A percentile compares a stretch with the other conserved stretches of the same genome.
These are phyloP conservation scores for Metschnikowia hibisci DNA, from an alignment of 805 yeast species.

Conservation along the genomic window DNA sequence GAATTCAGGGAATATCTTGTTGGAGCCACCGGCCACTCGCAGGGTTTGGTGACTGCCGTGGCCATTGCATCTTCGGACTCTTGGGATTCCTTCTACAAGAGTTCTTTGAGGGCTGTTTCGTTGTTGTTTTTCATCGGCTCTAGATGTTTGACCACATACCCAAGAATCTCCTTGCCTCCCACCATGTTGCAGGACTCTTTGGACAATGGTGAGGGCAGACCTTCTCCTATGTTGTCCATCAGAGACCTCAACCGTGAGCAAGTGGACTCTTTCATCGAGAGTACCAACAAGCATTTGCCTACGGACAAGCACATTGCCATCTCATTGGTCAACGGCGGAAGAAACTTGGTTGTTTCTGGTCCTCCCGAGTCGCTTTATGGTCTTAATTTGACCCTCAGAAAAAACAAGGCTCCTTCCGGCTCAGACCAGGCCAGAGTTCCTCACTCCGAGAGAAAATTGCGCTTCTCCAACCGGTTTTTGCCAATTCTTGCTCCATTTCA, in stretches of 20 bases:
- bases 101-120: slow-evolving; percentile 75
- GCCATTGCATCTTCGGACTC: slow-evolving; percentile 78
- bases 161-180: slow-evolving; percentile 92
- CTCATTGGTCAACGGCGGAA: slow-evolving; percentile 91
- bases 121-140: slow-evolving; percentile 91
- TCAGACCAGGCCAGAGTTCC: slow-evolving; percentile 95
- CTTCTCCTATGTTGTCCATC: slow-evolving; percentile 95
- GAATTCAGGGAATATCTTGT: slow-evolving; percentile 64
- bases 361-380: slow-evolving; percentile 98
- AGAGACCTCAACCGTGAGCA: slow-evolving; percentile 80
- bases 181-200: slow-evolving; percentile 86
- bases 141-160: slow-evolving; percentile 85
- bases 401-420: slow-evolving; percentile 91
- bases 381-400: slow-evolving; percentile 84
- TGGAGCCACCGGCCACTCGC: slow-evolving; percentile 87
- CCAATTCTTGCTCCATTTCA: slow-evolving; percentile 98
- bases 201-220: slow-evolving; percentile 92
- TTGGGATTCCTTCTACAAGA: slow-evolving; percentile 77
- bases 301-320: slow-evolving; percentile 84
- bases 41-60: slow-evolving; percentile 88
- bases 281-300: slow-evolving; percentile 92
- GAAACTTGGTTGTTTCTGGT: slow-evolving; percentile 93
- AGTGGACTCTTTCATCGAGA: slow-evolving; percentile 73
- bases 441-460: slow-evolving; percentile 86
- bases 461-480: slow-evolving; percentile 88